Percentiles rank a stretch among this genome's conserved stretches.
phyloP scores from a whole-genome alignment of 805 yeast genomes.

The Candida tammaniensis region DNA sequence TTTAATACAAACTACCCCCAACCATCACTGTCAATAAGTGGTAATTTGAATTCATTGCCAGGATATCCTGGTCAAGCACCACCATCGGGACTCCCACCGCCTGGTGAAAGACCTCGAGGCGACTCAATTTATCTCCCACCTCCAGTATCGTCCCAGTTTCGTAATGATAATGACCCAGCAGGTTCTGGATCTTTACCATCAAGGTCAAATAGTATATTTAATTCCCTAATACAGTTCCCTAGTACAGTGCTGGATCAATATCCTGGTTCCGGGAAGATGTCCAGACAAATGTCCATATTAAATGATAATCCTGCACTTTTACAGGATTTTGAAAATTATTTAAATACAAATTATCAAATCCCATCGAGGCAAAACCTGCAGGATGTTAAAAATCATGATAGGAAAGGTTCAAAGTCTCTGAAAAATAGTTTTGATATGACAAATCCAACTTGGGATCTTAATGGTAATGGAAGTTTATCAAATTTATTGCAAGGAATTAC shows the following conservation, averaged over 20 bases:
- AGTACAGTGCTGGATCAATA: slow-evolving; percentile 21
- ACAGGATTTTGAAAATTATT: slow-evolving; percentile 32
- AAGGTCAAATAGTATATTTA: slow-evolving; percentile 38
- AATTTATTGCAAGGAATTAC: slow-evolving; percentile 32
- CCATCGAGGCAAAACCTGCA: slow-evolving; percentile 16
- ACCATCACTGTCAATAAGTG: slow-evolving; percentile 5
- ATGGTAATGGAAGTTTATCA: slow-evolving; percentile 24
- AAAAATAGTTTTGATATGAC: slow-evolving; percentile 25
- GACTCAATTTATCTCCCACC: slow-evolving; percentile 40
- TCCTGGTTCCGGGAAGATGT: slow-evolving; percentile 9
- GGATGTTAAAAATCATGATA: no score
- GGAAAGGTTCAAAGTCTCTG: slow-evolving; percentile 19
- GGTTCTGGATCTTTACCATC: slow-evolving; percentile 17
- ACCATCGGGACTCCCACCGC: slow-evolving; percentile 2
- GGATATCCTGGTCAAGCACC: no score
- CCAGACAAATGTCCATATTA: slow-evolving; percentile 18
- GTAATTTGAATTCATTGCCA: no score
- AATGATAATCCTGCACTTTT: slow-evolving; percentile 16
- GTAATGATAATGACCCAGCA: slow-evolving; percentile 9
- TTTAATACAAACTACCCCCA: slow-evolving; percentile 3
- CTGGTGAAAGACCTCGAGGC: slow-evolving; percentile 28
- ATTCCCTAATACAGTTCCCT: slow-evolving; percentile 39
- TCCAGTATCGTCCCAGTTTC: slow-evolving; percentile 21
- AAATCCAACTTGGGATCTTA: slow-evolving; percentile 22
- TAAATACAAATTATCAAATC: slow-evolving; percentile 14